A percentile compares a stretch with the other conserved stretches of the same genome.
Evolutionary conservation across 116 monocot genomes (phyloP).

Genomic region (Iris pallida): DNA sequence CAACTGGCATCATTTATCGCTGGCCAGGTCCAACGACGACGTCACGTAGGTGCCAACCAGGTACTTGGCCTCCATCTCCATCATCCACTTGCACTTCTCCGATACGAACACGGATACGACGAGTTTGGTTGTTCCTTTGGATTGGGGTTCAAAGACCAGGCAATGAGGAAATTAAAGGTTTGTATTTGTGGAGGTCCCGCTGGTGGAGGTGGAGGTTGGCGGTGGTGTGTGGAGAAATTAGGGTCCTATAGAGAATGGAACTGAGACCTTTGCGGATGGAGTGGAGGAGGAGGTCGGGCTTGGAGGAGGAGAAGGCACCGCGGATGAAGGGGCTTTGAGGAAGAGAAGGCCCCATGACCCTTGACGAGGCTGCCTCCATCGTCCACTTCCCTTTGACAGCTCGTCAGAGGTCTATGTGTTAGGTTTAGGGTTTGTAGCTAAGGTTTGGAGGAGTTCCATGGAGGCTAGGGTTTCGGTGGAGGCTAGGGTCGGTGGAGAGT

Average conservation of each 20-base stretch:
- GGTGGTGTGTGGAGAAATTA: neutral
- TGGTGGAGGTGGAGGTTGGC: conserved; percentile 5
- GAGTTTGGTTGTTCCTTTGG: neutral
- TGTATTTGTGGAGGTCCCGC: neutral
- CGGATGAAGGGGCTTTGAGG: too few species aligned
- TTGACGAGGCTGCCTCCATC: too few species aligned
- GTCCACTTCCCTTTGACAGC: too few species aligned
- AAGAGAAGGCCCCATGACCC: too few species aligned
- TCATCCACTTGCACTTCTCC: conserved; percentile 40
- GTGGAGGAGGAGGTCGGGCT: too few species aligned
- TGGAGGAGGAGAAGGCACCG: too few species aligned
- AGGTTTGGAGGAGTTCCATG: too few species aligned
- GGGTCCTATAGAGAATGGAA: conserved; percentile 12
- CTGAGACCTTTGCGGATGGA: neutral
- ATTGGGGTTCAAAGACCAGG: conserved; percentile 22
- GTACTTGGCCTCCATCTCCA: conserved; percentile 45
- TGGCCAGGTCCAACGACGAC: conserved; percentile 51
- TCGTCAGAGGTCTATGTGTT: too few species aligned
- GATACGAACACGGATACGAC: neutral
- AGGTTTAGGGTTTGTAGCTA: too few species aligned
- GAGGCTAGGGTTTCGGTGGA: too few species aligned
- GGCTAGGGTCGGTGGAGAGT: too few species aligned
- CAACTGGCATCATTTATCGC: conserved; percentile 60
- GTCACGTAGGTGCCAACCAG: conserved; percentile 70
- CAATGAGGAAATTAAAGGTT: conserved; percentile 18